Base-by-base conservation (phyloP, 164 flowering plant species). In the Protea cynaroides region DNA sequence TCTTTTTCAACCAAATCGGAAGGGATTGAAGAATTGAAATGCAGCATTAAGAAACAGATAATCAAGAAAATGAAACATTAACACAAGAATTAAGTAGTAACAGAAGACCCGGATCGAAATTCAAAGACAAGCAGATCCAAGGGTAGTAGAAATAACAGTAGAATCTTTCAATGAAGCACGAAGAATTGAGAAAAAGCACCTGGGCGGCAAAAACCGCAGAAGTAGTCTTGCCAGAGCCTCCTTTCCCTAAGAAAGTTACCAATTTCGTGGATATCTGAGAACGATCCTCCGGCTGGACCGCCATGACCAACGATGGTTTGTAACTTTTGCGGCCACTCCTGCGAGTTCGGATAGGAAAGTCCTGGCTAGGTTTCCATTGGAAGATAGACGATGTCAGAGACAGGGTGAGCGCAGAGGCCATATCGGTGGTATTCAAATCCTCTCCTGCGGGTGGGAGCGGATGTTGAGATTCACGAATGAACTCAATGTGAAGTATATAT, bases 171-270 rank as follows among this genome's bases (percentile, higher is more conserved):
- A 68, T 29, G 50, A 54, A 19, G 1, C 34, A 25, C 1, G 44
- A 34, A 47, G 56, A 1, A 11, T 22, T 14, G 52, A 46, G 25
- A 44, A 58, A 8, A 65, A 34, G 34, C 21, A 89, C 98, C 96
- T 90, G 95, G 65, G 98, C 93, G 11, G 96, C 90, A 60, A 92
- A 76, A 47, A 90, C 64, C 8, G 98, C 81, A 24, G 95, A 72
- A 25, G 96, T 85, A 40, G 98, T 90, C 80, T 90, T 92, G 25
- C 98, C 98, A 29, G 96, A 89, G 9, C 98, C 98, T n/a, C 98
- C 98, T 83, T 90, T 90, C 10, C 96, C 98, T 52, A 92, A 61
- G 67, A 92, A 92, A 7, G 96, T 90, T 25, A 92, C 80, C 65
- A 92, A 71, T 58, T 71, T 84, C 15, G 92, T 71, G 22, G 81